Evolutionary conservation across 2,329 filamentous ascomycete species (phyloP), one percentile per base, ranked within the genome.

Genomic region (Neoscytalidium dimidiatum): DNA sequence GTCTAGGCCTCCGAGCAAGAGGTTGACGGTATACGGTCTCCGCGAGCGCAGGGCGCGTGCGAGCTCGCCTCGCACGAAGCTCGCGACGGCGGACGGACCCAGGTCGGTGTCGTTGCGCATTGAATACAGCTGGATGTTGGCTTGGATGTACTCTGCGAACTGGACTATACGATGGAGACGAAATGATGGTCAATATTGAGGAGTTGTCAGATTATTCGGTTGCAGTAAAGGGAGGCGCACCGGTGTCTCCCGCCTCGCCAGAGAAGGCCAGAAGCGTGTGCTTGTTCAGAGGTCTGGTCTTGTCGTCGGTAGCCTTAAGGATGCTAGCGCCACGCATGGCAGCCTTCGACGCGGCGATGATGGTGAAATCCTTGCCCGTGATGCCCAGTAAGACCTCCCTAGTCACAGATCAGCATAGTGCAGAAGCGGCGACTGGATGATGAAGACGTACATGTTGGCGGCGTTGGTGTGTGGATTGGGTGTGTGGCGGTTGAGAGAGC

Each of bases 71-170:
- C 95, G 92, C 72, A 99, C 93, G 78, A 97, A 99, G 83, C 92
- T 89, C 68, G 94, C 92, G 64, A 97, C 89, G 43, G 92, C 95
- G 38, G 90, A 89, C 9, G 95, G 94, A 49, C 92, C 92, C 67
- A 99, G 88, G 74, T 97, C 92, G 76, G 91, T 91, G 80, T 93
- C 91, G 79, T 98, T 98, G 76, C 96, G 92, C 94, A 98, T 99
- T 71, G 92, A 93, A 83, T 99, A 99, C 76, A 99, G 90, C 82
- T 97, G 92, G 69, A 95, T 90, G 80, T 99, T 99, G 78, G 94
- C 94, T 87, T 98, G 94, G 79, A 99, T 96, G 83, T 94, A 99
- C 83, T 99, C 95, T 78, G 96, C 92, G 79, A 99, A 99, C 89
- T 99, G 94, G 68, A 98, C 94, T 97, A 77, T 68, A 67, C 38